A percentile compares a stretch with the other conserved stretches of the same genome.
phyloP scores from a whole-genome alignment of 495 filamentous ascomycete genomes.

The Evernia prunastri region DNA sequence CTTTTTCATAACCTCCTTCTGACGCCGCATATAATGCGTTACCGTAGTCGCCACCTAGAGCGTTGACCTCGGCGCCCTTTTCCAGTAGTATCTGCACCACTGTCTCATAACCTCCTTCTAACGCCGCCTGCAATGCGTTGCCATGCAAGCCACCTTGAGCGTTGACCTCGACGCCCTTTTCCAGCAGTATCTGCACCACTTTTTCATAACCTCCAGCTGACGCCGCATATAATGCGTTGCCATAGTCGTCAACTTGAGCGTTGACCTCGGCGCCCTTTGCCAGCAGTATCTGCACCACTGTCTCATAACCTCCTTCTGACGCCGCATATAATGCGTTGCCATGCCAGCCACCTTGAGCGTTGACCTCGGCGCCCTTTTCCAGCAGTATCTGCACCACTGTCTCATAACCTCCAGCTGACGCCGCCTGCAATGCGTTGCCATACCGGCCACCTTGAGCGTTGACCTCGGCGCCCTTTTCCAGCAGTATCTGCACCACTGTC shows the following conservation, averaged over 20 bases:
- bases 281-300: slow-evolving; percentile 25
- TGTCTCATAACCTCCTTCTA: slow-evolving; percentile 5
- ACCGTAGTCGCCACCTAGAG: no score
- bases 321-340: slow-evolving; percentile 22
- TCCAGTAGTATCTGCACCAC: slow-evolving; percentile 21
- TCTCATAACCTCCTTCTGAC: slow-evolving; percentile 9
- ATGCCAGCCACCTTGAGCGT: slow-evolving; percentile 15
- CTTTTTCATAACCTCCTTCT: no score
- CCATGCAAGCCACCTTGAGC: slow-evolving; percentile 25
- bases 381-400: slow-evolving; percentile 20
- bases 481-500: slow-evolving; percentile 15
- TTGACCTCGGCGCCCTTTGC: slow-evolving; percentile 29
- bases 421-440: slow-evolving; percentile 21
- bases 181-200: background rate
- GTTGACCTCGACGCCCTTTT: slow-evolving; percentile 31
- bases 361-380: slow-evolving; percentile 26
- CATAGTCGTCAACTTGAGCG: slow-evolving; percentile 19
- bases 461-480: slow-evolving; percentile 27
- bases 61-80: slow-evolving; percentile 6
- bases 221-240: slow-evolving; percentile 28
- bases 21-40: no score
- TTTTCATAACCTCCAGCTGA: slow-evolving; percentile 9
- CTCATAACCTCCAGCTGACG: slow-evolving; percentile 9
- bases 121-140: slow-evolving; percentile 32
- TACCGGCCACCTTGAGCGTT: slow-evolving; percentile 19